A percentile compares a stretch with the other conserved stretches of the same genome.
phyloP scores from a whole-genome alignment of 2,329 filamentous ascomycete species.

The Chaetothyriales sp. region DNA sequence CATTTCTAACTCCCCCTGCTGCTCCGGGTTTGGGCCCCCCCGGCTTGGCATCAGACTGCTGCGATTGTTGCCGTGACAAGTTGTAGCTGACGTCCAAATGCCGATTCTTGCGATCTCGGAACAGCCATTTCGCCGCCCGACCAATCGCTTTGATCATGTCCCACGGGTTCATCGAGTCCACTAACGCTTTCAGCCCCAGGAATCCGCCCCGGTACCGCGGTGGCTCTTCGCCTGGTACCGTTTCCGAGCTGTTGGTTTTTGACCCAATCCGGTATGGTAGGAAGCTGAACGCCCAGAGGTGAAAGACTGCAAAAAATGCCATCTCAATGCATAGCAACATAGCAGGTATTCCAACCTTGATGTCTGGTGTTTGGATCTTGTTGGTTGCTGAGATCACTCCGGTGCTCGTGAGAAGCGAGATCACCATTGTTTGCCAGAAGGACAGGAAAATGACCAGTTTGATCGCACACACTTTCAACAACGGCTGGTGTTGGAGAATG shows the following conservation, averaged over 20 bases:
- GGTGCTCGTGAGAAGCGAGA: constrained; percentile 48
- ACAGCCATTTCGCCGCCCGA: constrained; percentile 66
- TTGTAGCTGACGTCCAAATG: constrained; percentile 28
- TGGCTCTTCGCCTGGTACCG: constrained; percentile 28
- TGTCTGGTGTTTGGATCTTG: constrained; percentile 55
- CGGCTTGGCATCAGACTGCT: not conserved
- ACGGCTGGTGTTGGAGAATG: constrained; percentile 55
- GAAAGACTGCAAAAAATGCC: constrained; percentile 63
- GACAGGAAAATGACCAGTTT: constrained; percentile 85
- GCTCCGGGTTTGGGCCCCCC: not conserved
- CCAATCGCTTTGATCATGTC: constrained; percentile 70
- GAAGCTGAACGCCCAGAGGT: constrained; percentile 73
- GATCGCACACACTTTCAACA: constrained; percentile 72
- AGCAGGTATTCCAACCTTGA: constrained; percentile 68
- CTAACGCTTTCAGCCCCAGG: constrained; percentile 50
- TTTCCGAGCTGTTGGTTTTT: constrained; percentile 34
- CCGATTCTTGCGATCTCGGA: constrained; percentile 51
- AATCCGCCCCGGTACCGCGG: constrained; percentile 49
- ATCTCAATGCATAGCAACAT: constrained; percentile 73
- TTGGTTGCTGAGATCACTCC: constrained; percentile 50
- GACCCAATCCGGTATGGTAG: constrained; percentile 48
- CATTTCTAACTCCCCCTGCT: not conserved
- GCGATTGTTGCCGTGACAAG: constrained; percentile 6
- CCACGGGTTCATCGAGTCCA: constrained; percentile 65
- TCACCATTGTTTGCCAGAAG: constrained; percentile 64